Evolutionary conservation across 495 filamentous ascomycete genomes (phyloP).

Genomic region (Aspergillus ostianus): DNA sequence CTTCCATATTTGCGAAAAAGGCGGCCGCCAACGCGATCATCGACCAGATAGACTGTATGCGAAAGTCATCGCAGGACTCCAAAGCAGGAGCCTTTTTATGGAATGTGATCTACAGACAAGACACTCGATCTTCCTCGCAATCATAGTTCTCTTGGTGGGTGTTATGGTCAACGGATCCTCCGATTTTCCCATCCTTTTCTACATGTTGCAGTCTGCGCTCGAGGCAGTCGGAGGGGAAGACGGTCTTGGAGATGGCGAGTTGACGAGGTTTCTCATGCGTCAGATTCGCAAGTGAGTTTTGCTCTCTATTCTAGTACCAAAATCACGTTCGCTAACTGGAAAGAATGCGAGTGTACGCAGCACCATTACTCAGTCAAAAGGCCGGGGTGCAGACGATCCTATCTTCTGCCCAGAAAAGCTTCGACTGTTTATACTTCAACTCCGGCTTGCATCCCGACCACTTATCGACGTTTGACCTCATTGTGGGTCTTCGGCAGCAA

Average conservation of each 20-base stretch:
- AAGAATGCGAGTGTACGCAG: slow-evolving; percentile 15
- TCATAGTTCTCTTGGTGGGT: slow-evolving; percentile 4
- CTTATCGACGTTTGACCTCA: slow-evolving; percentile 2
- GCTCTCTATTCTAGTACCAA: background rate
- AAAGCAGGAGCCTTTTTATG: background rate
- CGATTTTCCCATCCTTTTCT: slow-evolving; percentile 15
- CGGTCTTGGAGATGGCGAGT: slow-evolving; percentile 6
- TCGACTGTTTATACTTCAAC: slow-evolving; percentile 11
- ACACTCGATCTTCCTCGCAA: slow-evolving; percentile 8
- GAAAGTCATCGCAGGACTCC: slow-evolving; percentile 9
- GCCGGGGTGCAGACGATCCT: slow-evolving; percentile 6
- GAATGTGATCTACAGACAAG: slow-evolving; percentile 1
- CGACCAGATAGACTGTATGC: slow-evolving; percentile 5
- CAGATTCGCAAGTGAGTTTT: slow-evolving; percentile 15
- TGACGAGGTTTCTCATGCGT: slow-evolving; percentile 6
- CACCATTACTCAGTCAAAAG: slow-evolving; percentile 9
- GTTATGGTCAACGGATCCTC: slow-evolving; percentile 13
- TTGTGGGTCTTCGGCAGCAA: slow-evolving; percentile 11
- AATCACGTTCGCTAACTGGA: background rate
- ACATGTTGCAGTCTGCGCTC: slow-evolving; percentile 10
- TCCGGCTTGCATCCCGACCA: slow-evolving; percentile 9
- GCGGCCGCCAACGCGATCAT: background rate
- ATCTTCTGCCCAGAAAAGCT: slow-evolving; percentile 9
- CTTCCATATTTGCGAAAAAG: slow-evolving; percentile 5
- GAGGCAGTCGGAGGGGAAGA: slow-evolving; percentile 6